Base-by-base conservation (phyloP, 1,139 yeast genomes). In the Schwanniomyces etchellsii region DNA sequence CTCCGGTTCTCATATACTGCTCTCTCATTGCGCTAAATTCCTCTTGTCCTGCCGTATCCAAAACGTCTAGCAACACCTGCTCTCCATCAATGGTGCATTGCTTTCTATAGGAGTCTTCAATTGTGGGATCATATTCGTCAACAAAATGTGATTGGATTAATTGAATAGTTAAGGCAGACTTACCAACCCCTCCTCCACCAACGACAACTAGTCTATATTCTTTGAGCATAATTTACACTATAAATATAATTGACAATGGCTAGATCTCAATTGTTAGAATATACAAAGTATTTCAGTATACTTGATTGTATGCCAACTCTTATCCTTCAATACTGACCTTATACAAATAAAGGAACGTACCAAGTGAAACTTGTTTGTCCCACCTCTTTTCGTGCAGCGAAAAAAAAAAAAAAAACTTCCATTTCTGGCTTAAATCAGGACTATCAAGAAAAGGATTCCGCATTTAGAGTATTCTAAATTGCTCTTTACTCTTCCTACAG, bases 131-230 rank as follows among this genome's bases (percentile, higher is more conserved):
- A 48, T 91, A 91, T 47, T 91, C 96, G 54, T 86, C 95, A 24
- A 89, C 95, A 53, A 89, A 89, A 55, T 86, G 95, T 34, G 88
- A 77, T 55, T 88, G 96, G 38, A 88, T 85, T 47, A 81, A 67
- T 57, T 88, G 94, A 42, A 89, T 88, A 32, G 96, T 89, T 42
- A 89, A 66, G 6, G 97, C 97, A 7, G 95, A 84, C 57, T 91
- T 91, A 61, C 98, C 98, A 37, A 91, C 97, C 58, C 96, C 96
- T 58, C 97, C 97, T 30, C 96, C 97, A 35, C 97, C 97, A 31
- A 91, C 95, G 35, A 91, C 96, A 14, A 89, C 96, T 40, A 91
- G 64, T 53, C 89, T 86, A 57, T 81, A 86, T 56, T 82, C 93
- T 55, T 79, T 67, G 44, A 72, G 55, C 59, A 53, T 64, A 31